Percentiles rank a stretch among this genome's conserved stretches.
These are phyloP conservation scores for Penicillium brevicompactum DNA, from an alignment of 2,329 filamentous ascomycete genomes.

Conservation along the genomic window DNA sequence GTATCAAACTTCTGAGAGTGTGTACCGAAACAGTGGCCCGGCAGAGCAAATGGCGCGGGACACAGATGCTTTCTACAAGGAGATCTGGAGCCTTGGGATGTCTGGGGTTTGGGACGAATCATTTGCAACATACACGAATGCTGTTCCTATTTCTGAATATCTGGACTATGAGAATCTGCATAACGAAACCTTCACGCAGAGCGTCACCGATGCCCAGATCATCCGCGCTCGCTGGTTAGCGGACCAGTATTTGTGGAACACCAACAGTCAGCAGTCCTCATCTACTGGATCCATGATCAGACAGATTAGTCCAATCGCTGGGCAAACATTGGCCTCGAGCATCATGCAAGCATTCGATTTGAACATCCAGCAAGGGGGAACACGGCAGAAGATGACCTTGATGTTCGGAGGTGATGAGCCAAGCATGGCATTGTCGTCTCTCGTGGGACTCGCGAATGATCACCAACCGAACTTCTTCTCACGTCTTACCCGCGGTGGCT, in stretches of 20 bases:
- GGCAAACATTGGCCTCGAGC: constrained; percentile 44
- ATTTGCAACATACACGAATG: constrained; percentile 53
- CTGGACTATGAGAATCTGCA: constrained; percentile 57
- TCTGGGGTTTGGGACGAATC: constrained; percentile 41
- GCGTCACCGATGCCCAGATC: constrained; percentile 35
- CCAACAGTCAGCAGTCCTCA: constrained; percentile 48
- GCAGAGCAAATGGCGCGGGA: constrained; percentile 42
- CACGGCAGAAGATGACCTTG: constrained; percentile 47
- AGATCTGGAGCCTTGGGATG: constrained; percentile 48
- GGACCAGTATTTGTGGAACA: constrained; percentile 51
- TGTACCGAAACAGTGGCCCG: constrained; percentile 46
- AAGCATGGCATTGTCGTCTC: constrained; percentile 54
- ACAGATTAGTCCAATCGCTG: constrained; percentile 43
- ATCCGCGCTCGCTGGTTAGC: constrained; percentile 48
- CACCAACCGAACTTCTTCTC: constrained; percentile 50
- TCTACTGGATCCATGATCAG: constrained; percentile 27
- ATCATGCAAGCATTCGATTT: constrained; percentile 42
- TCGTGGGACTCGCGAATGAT: constrained; percentile 42
- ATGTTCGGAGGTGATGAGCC: constrained; percentile 55
- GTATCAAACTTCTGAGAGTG: constrained; percentile 38
- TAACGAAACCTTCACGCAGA: constrained; percentile 46
- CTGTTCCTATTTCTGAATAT: constrained; percentile 58
- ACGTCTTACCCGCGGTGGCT: constrained; percentile 52
- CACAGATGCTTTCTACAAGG: constrained; percentile 49
- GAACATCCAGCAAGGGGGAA: constrained; percentile 43